Percentiles rank a stretch among this genome's conserved stretches.
Evolutionary conservation across 371 early-diverging fungal genomes (phyloP).

Genomic region (Syncephalastrum racemosum): DNA sequence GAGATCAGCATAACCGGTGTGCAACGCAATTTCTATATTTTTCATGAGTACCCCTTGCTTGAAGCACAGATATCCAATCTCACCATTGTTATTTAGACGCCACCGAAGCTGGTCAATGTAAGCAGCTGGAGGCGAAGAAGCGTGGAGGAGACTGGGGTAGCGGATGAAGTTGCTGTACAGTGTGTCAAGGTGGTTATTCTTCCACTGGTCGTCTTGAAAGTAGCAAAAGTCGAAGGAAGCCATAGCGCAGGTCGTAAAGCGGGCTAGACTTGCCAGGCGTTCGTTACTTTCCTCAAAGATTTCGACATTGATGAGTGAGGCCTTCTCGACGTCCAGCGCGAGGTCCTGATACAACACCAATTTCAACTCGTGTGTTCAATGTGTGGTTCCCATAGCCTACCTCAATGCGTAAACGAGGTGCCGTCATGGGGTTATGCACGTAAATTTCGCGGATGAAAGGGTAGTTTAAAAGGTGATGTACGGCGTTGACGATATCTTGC

Average conservation of each 20-base stretch:
- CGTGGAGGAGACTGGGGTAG: conserved; percentile 57
- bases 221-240: conserved; percentile 60
- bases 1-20: conserved; percentile 54
- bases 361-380: neutral
- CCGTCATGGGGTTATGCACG: conserved; percentile 50
- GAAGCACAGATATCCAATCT: neutral
- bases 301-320: conserved; percentile 10
- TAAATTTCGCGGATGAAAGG: conserved; percentile 58
- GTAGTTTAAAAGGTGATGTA: conserved; percentile 48
- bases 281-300: conserved; percentile 27
- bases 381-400: neutral
- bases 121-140: conserved; percentile 55
- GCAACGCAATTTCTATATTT: conserved; percentile 36
- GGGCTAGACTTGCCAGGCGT: conserved; percentile 43
- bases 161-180: conserved; percentile 63
- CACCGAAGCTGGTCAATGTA: conserved; percentile 59
- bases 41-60: neutral
- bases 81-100: conserved; percentile 58
- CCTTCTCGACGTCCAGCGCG: conserved; percentile 7
- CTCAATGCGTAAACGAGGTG: conserved; percentile 22
- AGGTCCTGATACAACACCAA: conserved; percentile 10
- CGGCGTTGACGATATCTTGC: conserved; percentile 33
- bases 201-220: conserved; percentile 63
- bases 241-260: conserved; percentile 61
- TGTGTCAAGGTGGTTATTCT: conserved; percentile 55